A percentile compares a stretch with the other conserved stretches of the same genome.
phyloP scores from a whole-genome alignment of 352 stramenopile genomes.

The Phytophthora europaea region DNA sequence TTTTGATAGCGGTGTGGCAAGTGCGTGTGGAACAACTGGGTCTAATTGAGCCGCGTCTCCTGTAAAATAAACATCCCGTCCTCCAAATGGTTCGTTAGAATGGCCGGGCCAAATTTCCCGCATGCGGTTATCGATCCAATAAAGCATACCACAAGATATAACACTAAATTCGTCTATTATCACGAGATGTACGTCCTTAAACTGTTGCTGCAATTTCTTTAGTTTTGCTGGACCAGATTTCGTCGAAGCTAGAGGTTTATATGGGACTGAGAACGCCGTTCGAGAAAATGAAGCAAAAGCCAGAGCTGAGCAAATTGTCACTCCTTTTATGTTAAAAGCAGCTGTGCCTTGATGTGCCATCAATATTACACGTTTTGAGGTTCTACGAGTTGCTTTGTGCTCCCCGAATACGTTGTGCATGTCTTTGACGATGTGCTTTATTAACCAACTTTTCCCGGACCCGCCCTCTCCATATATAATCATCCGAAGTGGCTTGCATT shows the following conservation, averaged over 20 bases:
- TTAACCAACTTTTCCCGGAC: too few species aligned
- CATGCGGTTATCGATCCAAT: constrained; percentile 6
- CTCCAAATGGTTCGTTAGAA: neutral
- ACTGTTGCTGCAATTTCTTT: neutral
- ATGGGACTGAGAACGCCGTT: neutral
- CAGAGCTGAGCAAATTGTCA: neutral
- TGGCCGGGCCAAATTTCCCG: neutral
- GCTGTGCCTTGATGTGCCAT: constrained; percentile 5
- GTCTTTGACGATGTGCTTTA: neutral
- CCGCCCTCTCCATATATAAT: too few species aligned
- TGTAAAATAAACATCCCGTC: neutral
- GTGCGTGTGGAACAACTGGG: neutral
- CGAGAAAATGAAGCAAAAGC: neutral
- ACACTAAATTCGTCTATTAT: constrained; percentile 4
- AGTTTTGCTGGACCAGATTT: neutral
- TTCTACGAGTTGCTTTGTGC: neutral
- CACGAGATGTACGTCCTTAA: neutral
- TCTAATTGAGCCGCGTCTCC: neutral
- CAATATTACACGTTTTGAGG: neutral
- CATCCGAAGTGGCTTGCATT: too few species aligned
- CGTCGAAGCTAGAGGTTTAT: neutral
- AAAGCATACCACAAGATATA: neutral
- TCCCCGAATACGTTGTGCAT: neutral
- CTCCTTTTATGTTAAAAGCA: constrained; percentile 4
- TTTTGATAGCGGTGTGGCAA: neutral